Base-by-base conservation (phyloP, 2,329 filamentous ascomycete species). In the Sclerotinia sclerotiorum region DNA sequence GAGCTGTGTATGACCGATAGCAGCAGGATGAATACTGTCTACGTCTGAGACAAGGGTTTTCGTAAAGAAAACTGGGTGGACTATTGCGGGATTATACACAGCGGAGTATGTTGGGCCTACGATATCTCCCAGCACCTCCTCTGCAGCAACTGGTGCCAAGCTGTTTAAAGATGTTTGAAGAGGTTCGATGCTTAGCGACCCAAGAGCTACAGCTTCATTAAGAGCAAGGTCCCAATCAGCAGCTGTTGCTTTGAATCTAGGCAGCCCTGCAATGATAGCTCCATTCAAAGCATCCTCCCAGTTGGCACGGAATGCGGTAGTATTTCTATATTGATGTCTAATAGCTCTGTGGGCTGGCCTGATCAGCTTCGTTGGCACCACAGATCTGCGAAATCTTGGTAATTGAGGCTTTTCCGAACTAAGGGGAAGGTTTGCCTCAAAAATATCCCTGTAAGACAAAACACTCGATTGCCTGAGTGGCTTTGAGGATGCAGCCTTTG, bases 241-340 rank as follows among this genome's bases (percentile, higher is more conserved):
- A 21, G 68, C 29, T n/a, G 54, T 70, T 44, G 67, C 54, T 6
- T 56, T 51, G 17, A 52, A 57, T 32, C 15, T 62, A 15, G 24
- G 63, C 15, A 62, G n/a, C 10, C 73, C 69, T 35, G 73, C 71
- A n/a, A 65, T 60, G 21, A 76, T 71, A 24, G 74, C 74, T 69
- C 75, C 71, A 19, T 64, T 52, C 17, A 76, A 72, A 32, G 74
- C 75, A 27, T 69, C 69, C 35, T 73, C 70, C 75, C 75, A 76
- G 52, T 73, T 68, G 5, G 69, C 71, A 29, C 61, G 69, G 56
- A 69, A 68, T 29, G 69, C 69, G 21, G 68, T 46, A 8, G 57
- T 54, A n/a, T 68, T 58, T 67, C 69, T 69, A 42, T 71, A 52
- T 52, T 72, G 70, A 32, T 71, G 73, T 51, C 71, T 69, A 44